Conservation (phyloP, 2,329 filamentous ascomycete species). For the Stemphylium vesicarium region DNA sequence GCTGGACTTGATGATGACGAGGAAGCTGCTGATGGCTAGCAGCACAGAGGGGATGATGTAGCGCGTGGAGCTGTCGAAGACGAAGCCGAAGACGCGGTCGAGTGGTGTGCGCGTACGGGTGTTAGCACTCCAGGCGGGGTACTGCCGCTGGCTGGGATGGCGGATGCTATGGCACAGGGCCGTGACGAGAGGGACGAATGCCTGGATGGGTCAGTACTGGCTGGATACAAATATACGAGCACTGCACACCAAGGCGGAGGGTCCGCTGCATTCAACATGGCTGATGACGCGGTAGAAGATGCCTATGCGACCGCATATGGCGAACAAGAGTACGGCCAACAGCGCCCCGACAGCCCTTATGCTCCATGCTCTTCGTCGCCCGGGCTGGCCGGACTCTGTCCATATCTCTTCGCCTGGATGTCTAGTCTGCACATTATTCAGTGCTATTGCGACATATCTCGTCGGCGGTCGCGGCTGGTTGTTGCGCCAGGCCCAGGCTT, state of each 20-base stretch:
- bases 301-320: slow-evolving; percentile 41
- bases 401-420: slow-evolving; percentile 34
- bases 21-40: slow-evolving; percentile 41
- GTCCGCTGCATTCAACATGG: slow-evolving; percentile 41
- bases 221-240: not conserved
- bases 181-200: slow-evolving; percentile 42
- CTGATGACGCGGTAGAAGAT: slow-evolving; percentile 38
- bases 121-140: slow-evolving; percentile 39
- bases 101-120: slow-evolving; percentile 27
- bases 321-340: slow-evolving; percentile 36
- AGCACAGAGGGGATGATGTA: slow-evolving; percentile 41
- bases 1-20: slow-evolving; percentile 37
- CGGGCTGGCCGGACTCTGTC: slow-evolving; percentile 31
- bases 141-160: slow-evolving; percentile 31
- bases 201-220: slow-evolving; percentile 24
- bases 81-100: slow-evolving; percentile 35
- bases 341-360: slow-evolving; percentile 32
- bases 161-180: slow-evolving; percentile 41
- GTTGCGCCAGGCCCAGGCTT: slow-evolving; percentile 27
- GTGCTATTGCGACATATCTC: slow-evolving; percentile 41
- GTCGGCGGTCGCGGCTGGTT: slow-evolving; percentile 26
- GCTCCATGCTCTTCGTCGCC: slow-evolving; percentile 21
- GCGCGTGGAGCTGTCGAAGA: slow-evolving; percentile 38
- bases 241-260: slow-evolving; percentile 32
- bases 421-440: slow-evolving; percentile 32